A percentile compares a stretch with the other conserved stretches of the same genome.
These are phyloP conservation scores for Botrytis elliptica DNA, from an alignment of 2,329 filamentous ascomycete species.

Conservation along the genomic window DNA sequence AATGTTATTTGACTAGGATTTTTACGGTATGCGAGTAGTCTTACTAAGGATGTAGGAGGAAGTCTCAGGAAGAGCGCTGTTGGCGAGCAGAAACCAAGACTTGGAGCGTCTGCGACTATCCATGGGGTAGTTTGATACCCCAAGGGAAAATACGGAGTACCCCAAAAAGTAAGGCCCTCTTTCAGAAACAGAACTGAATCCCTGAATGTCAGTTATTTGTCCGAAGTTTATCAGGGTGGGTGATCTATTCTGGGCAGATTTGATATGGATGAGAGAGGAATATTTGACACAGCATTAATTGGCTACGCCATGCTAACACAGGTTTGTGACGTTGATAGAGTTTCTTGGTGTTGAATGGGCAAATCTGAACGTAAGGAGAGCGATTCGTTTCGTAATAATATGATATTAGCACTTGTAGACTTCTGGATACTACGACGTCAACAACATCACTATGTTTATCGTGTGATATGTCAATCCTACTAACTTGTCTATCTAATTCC, in stretches of 20 bases:
- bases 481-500: not conserved
- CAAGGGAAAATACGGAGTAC: conserved; percentile 16
- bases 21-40: not conserved
- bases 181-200: not conserved
- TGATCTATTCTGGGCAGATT: not conserved
- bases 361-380: not conserved
- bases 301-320: not conserved
- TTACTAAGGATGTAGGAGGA: not conserved
- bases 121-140: conserved; percentile 12
- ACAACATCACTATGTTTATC: not conserved
- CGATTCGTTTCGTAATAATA: not conserved
- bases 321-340: not conserved
- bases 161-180: conserved; percentile 13
- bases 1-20: not conserved
- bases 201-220: conserved; percentile 1
- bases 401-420: not conserved
- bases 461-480: not conserved
- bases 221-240: conserved; percentile 15
- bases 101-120: not conserved
- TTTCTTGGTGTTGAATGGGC: not conserved
- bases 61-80: not conserved
- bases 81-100: conserved; percentile 4
- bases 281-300: not conserved
- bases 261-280: not conserved
- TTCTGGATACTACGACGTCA: not conserved